A percentile compares a stretch with the other conserved stretches of the same genome.
Evolutionary conservation across 306 rosid species (phyloP).

Genomic region (Myrica gale): DNA sequence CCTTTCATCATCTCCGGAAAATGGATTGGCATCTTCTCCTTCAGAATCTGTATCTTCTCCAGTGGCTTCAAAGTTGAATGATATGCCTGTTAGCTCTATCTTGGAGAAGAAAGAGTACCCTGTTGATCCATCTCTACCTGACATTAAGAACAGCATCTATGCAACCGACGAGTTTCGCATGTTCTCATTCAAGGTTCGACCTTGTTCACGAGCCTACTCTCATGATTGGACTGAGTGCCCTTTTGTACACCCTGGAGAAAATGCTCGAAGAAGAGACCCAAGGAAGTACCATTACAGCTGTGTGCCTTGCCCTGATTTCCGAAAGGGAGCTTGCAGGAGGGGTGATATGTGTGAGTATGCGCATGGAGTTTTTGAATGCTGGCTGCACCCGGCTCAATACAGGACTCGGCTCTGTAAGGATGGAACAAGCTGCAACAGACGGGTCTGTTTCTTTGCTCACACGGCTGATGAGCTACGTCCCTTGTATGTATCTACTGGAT

Average conservation of each 20-base stretch:
- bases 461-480: constrained; percentile 76
- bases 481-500: constrained; percentile 75
- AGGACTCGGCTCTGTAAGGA: constrained; percentile 92
- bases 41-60: constrained; percentile 56
- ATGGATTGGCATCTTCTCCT: constrained; percentile 56
- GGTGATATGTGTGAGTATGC: constrained; percentile 97
- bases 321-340: constrained; percentile 85
- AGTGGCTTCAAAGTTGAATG: constrained; percentile 38
- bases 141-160: constrained; percentile 85
- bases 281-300: constrained; percentile 90
- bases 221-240: constrained; percentile 99
- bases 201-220: constrained; percentile 90
- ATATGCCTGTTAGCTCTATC: constrained; percentile 38
- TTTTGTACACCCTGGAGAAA: constrained; percentile 94
- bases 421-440: constrained; percentile 70
- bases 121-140: constrained; percentile 85
- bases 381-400: constrained; percentile 96
- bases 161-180: constrained; percentile 91
- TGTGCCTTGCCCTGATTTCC: constrained; percentile 91
- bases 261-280: constrained; percentile 91
- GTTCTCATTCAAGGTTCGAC: constrained; percentile 89
- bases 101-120: constrained; percentile 83
- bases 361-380: constrained; percentile 91
- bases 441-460: constrained; percentile 89
- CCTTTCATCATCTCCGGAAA: constrained; percentile 51